Base-by-base conservation (phyloP, 495 filamentous ascomycete genomes). In the Xylaria nigripes region DNA sequence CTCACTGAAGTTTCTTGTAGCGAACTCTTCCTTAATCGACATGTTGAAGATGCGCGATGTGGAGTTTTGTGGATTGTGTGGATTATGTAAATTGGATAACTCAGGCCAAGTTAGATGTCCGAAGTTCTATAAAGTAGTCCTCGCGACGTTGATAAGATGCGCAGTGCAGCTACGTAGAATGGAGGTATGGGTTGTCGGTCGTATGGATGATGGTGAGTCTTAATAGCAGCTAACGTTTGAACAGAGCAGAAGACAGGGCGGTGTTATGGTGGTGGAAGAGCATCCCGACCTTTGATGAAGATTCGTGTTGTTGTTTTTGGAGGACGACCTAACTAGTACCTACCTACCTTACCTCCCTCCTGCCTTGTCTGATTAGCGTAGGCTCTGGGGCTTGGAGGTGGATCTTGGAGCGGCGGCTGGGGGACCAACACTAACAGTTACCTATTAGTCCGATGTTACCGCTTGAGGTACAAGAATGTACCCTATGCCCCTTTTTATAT, bases 1-100 rank as follows among this genome's bases (percentile, higher is more conserved):
- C 93, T 75, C 81, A 97, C 94, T 97, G 81, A 97, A 99, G 76
- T 99, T 99, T 70, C 93, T 81, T 60, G 89, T 89, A 68, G 82
- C 86, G 66, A 99, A 90, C 79, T 97, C 93, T 68, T 81, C 77
- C 62, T 72, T 76, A 62, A 78, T 67, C 66, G 73, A 70, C 75
- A 77, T 77, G 51, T 70, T 76, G 70, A 44, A 55, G 54, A 45
- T 58, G 21, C 56, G 21, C 21, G 29, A 36, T 22, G 19, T 18
- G 49, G 18, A 18, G 41, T 21, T 6, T 7, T 43, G n/a, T 13
- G 41, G 22, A 23, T 12, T 43, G 22, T 7, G 32, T 36, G 6
- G 32, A 6, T 12, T 36, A 10, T 10, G 27, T 5, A 10, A 30
- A 30, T 30, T 30, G 27, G 27, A 30, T 4, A 10, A 30, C 27